Evolutionary conservation across 306 rosid species (phyloP).

Genomic region (Argentina anserina): DNA sequence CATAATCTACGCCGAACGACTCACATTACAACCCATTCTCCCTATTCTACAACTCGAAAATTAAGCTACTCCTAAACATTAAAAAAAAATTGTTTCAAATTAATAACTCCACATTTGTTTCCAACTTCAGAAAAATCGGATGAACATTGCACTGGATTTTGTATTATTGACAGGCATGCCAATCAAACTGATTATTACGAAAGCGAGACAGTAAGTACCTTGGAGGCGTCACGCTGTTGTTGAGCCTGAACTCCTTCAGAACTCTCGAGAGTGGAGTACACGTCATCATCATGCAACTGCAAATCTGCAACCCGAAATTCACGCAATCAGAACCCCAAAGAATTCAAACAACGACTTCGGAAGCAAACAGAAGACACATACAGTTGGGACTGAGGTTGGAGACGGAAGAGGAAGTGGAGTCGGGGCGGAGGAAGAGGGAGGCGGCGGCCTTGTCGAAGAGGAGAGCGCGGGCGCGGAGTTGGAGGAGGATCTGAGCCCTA

Average conservation of each 20-base stretch:
- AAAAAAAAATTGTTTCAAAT: neutral
- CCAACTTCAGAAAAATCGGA: neutral
- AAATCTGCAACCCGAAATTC: slow-evolving; percentile 46
- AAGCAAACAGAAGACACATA: slow-evolving; percentile 21
- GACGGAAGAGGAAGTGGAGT: slow-evolving; percentile 36
- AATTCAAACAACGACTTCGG: neutral
- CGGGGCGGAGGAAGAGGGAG: slow-evolving; percentile 56
- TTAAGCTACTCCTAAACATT: neutral
- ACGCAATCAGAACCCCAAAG: neutral
- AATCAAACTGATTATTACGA: neutral
- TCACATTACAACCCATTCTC: neutral
- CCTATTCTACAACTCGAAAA: neutral
- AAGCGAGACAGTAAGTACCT: slow-evolving; percentile 34
- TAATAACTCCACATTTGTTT: neutral
- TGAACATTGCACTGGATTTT: neutral
- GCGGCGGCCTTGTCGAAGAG: slow-evolving; percentile 82
- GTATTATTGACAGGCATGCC: too few relatives aligned
- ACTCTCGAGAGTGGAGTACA: slow-evolving; percentile 71
- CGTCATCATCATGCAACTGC: slow-evolving; percentile 74
- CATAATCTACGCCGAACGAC: neutral
- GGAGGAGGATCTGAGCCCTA: slow-evolving; percentile 70
- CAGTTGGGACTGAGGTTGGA: slow-evolving; percentile 61
- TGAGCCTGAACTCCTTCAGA: slow-evolving; percentile 45
- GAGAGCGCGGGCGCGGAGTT: slow-evolving; percentile 87
- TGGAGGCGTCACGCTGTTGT: slow-evolving; percentile 41